These are phyloP conservation scores for Canavalia gladiata DNA, from an alignment of 306 rosid genomes.

Conservation along the genomic window DNA sequence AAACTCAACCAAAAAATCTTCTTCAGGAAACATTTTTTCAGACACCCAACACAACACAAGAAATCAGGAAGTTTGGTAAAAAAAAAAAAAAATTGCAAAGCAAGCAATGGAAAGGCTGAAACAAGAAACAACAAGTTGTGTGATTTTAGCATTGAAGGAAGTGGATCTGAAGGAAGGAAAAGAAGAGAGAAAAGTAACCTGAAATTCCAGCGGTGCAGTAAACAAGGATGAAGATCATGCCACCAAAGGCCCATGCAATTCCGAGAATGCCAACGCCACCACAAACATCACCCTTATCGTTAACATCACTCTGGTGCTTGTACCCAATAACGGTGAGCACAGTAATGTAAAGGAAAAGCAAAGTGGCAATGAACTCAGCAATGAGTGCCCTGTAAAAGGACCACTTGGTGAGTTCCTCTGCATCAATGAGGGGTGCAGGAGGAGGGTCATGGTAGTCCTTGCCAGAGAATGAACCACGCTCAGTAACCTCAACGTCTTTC, in stretches of 20 bases:
- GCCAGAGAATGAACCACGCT: constrained; percentile 69
- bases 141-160: not conserved
- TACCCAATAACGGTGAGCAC: constrained; percentile 88
- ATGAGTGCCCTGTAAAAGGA: constrained; percentile 92
- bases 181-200: constrained; percentile 50
- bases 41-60: not conserved
- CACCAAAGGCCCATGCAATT: constrained; percentile 96
- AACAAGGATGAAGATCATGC: constrained; percentile 97
- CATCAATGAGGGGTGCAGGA: constrained; percentile 75
- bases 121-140: too few relatives aligned
- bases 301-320: constrained; percentile 61
- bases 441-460: constrained; percentile 98
- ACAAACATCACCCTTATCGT: constrained; percentile 49
- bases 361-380: constrained; percentile 91
- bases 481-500: constrained; percentile 70
- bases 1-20: not conserved
- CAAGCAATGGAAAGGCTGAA: not conserved
- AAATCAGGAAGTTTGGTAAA: not conserved
- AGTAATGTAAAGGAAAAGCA: constrained; percentile 89
- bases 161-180: constrained; percentile 37
- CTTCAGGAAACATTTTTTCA: constrained; percentile 3
- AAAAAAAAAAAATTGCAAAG: constrained; percentile 6
- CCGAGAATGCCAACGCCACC: constrained; percentile 90
- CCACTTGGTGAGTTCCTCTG: constrained; percentile 79
- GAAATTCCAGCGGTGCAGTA: constrained; percentile 99